Conservation (phyloP, 768 basidiomycete genomes). For the Lactarius hatsudake region DNA sequence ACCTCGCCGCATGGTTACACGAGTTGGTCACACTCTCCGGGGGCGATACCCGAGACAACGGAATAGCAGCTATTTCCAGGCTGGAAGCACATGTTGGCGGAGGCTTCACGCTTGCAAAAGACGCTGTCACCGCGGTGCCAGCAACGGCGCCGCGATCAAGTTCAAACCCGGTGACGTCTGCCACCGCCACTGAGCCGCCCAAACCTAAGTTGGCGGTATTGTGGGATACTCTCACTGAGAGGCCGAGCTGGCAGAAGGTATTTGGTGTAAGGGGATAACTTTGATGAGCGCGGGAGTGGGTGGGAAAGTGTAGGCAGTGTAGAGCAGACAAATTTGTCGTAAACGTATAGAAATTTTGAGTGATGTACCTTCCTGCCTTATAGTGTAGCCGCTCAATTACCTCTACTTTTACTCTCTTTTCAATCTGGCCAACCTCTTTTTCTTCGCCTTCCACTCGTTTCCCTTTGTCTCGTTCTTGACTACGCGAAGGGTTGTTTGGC, state of each 20-base stretch:
- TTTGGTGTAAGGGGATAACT: constrained; percentile 36
- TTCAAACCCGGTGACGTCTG: constrained; percentile 7
- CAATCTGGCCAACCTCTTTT: background rate
- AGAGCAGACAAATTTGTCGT: background rate
- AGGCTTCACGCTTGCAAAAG: constrained; percentile 42
- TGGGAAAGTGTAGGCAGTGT: background rate
- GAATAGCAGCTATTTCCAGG: constrained; percentile 47
- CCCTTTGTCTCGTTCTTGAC: background rate
- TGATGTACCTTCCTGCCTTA: background rate
- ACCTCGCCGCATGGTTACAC: constrained; percentile 73
- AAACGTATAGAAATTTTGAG: background rate
- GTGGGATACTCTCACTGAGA: constrained; percentile 64
- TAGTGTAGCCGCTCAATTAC: background rate
- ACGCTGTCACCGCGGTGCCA: background rate
- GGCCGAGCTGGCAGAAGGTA: constrained; percentile 72
- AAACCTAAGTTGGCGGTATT: constrained; percentile 50
- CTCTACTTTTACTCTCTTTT: background rate
- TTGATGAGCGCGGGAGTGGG: background rate
- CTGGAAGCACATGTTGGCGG: constrained; percentile 52
- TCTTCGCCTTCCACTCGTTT: constrained; percentile 11
- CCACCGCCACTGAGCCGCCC: constrained; percentile 15
- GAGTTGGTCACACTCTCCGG: constrained; percentile 58
- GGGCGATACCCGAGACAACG: constrained; percentile 49
- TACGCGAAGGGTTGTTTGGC: background rate
- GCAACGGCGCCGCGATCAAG: constrained; percentile 28